Evolutionary conservation across 169 alveolate genomes (phyloP), one percentile per base, ranked within the genome.

Genomic region (Miamiensis avidus): DNA sequence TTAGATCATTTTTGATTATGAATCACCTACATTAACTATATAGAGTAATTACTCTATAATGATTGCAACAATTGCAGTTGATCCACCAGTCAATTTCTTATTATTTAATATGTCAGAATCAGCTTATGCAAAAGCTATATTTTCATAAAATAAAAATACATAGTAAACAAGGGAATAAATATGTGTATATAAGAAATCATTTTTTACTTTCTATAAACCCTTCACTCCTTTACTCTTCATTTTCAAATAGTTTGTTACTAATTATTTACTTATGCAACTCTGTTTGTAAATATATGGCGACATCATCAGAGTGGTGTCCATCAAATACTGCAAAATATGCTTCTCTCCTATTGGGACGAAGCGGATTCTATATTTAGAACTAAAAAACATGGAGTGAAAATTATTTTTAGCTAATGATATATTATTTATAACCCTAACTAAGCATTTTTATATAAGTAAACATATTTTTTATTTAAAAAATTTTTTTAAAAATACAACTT

Each of bases 21-120:
- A 76, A 74, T 85, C 89, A 0, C 86, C 86, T 6, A 85, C 82
- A 85, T 85, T 85, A 25, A 78, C 74, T 74, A 73, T 49, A 79
- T 78, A 72, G 31, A 85, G 1, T 29, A 74, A 34, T 32, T 85
- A 34, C 25, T 81, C 73, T 30, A n/a, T 65, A 31, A 78, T 85
- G 0, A 85, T 30, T 64, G 85, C 86, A 65, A 33, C 78, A 30
- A 79, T 34, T 31, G 89, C 89, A 28, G 86, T 85, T 20, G 89
- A 85, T 20, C 89, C 86, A 65, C 89, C 86, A 73, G 78, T 30
- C 64, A 77, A 77, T 11, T 77, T 33, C 28, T 69, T 77, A 25
- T 32, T 77, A 25, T 33, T 72, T 25, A 33, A 25, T 77, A 77
- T 77, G 28, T 77, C 82, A 28, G 31, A 16, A 34, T 77, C 82